These are phyloP conservation scores for Fomitopsis pulvina DNA, from an alignment of 768 basidiomycete genomes.

Conservation along the genomic window DNA sequence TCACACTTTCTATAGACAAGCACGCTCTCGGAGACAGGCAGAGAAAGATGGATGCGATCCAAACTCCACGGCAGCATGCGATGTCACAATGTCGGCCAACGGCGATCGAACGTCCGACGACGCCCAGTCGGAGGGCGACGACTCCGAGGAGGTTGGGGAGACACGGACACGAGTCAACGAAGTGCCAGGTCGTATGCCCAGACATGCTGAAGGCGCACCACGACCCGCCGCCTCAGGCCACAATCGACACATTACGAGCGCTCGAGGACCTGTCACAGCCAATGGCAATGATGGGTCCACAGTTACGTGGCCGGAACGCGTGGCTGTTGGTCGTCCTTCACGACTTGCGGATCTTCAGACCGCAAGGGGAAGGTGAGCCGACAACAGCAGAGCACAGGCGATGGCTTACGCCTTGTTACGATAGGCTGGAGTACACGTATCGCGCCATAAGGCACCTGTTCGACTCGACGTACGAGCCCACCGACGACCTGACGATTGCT, in stretches of 20 bases:
- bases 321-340: constrained; percentile 10
- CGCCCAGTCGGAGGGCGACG: too few species aligned
- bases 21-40: constrained; percentile 48
- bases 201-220: constrained; percentile 4
- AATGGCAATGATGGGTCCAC: constrained; percentile 4
- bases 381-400: too few species aligned
- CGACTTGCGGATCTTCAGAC: constrained; percentile 54
- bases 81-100: constrained; percentile 8
- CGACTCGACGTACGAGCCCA: constrained; percentile 55
- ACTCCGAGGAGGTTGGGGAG: constrained; percentile 30
- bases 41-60: constrained; percentile 22
- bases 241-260: too few species aligned
- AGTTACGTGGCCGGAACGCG: constrained; percentile 18
- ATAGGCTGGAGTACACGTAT: constrained; percentile 53
- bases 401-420: too few species aligned
- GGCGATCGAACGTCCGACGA: constrained; percentile 27
- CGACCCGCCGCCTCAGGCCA: too few species aligned
- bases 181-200: background rate
- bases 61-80: background rate
- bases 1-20: constrained; percentile 37
- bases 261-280: too few species aligned
- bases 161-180: constrained; percentile 20
- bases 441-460: constrained; percentile 60
- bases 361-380: constrained; percentile 51
- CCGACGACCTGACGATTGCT: constrained; percentile 67